A percentile compares a stretch with the other conserved stretches of the same genome.
Evolutionary conservation across 2,329 filamentous ascomycete species (phyloP).

Genomic region (Colletotrichum siamense): DNA sequence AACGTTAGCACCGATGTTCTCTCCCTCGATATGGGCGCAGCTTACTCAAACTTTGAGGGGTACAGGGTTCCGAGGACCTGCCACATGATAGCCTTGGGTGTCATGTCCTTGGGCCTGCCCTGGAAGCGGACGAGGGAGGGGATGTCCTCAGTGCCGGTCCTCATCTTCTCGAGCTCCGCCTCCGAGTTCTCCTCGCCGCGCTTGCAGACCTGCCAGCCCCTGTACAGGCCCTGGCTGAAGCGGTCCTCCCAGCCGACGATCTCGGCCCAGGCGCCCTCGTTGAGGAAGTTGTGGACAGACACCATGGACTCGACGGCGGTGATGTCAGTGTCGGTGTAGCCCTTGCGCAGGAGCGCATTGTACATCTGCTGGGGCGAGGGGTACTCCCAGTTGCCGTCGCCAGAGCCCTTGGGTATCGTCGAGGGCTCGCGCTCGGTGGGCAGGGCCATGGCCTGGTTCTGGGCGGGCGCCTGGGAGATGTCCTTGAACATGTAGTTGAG

Average conservation of each 20-base stretch:
- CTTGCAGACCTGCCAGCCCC: constrained; percentile 76
- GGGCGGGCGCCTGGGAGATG: constrained; percentile 79
- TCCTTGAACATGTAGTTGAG: constrained; percentile 96
- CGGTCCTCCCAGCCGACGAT: constrained; percentile 93
- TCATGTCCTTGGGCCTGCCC: constrained; percentile 86
- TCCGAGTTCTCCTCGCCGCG: constrained; percentile 71
- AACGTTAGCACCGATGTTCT: constrained; percentile 22
- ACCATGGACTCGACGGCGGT: constrained; percentile 98
- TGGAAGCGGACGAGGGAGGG: constrained; percentile 87
- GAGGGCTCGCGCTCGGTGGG: constrained; percentile 83
- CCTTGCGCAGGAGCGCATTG: constrained; percentile 95
- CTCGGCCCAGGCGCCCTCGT: constrained; percentile 96
- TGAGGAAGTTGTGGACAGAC: constrained; percentile 95
- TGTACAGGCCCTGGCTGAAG: constrained; percentile 75
- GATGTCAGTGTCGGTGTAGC: constrained; percentile 91
- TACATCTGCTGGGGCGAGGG: constrained; percentile 99
- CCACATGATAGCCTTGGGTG: constrained; percentile 87
- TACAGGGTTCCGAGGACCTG: constrained; percentile 81
- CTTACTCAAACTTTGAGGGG: constrained; percentile 79
- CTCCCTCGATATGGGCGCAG: constrained; percentile 2
- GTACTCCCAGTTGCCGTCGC: constrained; percentile 91
- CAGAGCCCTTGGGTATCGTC: constrained; percentile 87
- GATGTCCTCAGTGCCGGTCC: constrained; percentile 58
- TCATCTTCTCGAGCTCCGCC: constrained; percentile 52
- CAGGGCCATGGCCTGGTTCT: constrained; percentile 74